phyloP scores from a whole-genome alignment of 2,329 filamentous ascomycete species.

The Ceratocystis albifundus region DNA sequence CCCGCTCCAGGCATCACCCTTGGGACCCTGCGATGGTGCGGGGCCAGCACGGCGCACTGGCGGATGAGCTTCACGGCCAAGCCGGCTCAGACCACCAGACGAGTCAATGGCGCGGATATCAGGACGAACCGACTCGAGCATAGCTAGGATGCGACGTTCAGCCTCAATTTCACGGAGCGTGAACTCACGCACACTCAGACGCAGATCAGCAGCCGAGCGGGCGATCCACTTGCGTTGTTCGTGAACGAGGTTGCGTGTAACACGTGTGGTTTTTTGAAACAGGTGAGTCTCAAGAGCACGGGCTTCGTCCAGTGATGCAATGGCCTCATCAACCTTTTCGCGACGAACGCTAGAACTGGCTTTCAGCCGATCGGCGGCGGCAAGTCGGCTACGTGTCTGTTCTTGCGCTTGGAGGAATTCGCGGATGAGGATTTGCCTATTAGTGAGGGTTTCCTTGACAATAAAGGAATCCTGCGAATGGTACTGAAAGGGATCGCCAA shows the following conservation, averaged over 20 bases:
- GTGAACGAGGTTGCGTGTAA: conserved; percentile 76
- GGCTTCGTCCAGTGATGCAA: conserved; percentile 78
- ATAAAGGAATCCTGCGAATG: conserved; percentile 94
- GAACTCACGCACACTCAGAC: conserved; percentile 77
- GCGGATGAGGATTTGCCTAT: conserved; percentile 89
- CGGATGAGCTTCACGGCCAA: conserved; percentile 82
- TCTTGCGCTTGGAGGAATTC: conserved; percentile 89
- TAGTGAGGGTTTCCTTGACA: conserved; percentile 95
- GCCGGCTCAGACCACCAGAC: conserved; percentile 75
- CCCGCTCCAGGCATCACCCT: conserved; percentile 97
- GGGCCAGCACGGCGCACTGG: conserved; percentile 60
- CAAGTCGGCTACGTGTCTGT: conserved; percentile 65
- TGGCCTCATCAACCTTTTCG: conserved; percentile 98
- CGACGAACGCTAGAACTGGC: conserved; percentile 73
- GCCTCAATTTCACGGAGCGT: conserved; percentile 91
- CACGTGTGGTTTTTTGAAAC: conserved; percentile 71
- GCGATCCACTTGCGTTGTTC: conserved; percentile 88
- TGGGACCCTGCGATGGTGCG: conserved; percentile 82
- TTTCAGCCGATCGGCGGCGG: conserved; percentile 80
- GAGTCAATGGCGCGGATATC: conserved; percentile 89
- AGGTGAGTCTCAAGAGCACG: conserved; percentile 70
- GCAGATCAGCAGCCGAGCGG: conserved; percentile 72
- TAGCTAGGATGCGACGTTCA: conserved; percentile 79
- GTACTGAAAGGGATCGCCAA: conserved; percentile 87
- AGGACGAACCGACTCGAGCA: conserved; percentile 83